phyloP scores from a whole-genome alignment of 768 basidiomycete genomes.

The Kwoniella sp. region DNA sequence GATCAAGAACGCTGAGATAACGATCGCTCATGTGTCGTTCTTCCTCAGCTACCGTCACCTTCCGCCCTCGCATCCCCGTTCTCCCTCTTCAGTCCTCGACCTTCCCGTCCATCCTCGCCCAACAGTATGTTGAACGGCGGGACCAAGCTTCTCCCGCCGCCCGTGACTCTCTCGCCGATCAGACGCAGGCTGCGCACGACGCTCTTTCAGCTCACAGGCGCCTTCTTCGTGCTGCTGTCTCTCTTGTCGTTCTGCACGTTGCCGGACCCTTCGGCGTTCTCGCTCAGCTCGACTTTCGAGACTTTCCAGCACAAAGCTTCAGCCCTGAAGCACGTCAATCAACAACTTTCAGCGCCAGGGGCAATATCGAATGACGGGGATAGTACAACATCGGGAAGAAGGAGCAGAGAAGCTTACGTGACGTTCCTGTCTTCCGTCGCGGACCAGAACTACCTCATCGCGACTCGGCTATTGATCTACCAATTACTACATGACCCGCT shows the following conservation, averaged over 20 bases:
- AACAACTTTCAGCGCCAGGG: background rate
- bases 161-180: background rate
- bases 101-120: background rate
- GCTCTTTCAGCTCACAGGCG: background rate
- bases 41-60: background rate
- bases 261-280: background rate
- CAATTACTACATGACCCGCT: slow-evolving; percentile 28
- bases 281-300: background rate
- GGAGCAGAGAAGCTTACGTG: slow-evolving; percentile 32
- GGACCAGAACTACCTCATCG: slow-evolving; percentile 18
- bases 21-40: too few species aligned
- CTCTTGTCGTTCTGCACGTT: background rate
- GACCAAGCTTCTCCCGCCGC: background rate
- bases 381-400: background rate
- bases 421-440: slow-evolving; percentile 29
- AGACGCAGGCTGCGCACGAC: background rate
- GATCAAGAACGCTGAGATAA: too few species aligned
- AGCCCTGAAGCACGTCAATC: background rate
- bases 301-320: slow-evolving; percentile 2
- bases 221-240: background rate
- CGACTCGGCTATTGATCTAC: slow-evolving; percentile 28
- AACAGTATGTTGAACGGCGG: background rate
- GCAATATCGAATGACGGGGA: background rate
- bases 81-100: background rate
- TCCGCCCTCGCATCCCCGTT: background rate